Percentiles rank a stretch among this genome's conserved stretches.
Evolutionary conservation across 106 monocot species (phyloP).

Genomic region (Agapanthus africanus): DNA sequence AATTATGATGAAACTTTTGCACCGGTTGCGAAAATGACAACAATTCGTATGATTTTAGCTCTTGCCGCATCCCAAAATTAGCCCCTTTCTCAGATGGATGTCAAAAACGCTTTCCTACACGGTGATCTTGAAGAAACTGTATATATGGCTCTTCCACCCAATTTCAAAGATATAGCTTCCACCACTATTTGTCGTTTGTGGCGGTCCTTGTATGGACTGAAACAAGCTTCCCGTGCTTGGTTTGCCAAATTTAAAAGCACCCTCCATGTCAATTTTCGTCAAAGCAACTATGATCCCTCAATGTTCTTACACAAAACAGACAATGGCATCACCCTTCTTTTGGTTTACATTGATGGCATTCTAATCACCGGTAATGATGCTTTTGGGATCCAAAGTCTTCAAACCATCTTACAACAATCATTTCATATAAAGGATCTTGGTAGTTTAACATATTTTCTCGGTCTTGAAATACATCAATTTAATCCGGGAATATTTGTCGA

Average conservation of each 20-base stretch:
- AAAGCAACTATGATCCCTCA: neutral
- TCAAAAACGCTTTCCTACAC: too few relatives aligned
- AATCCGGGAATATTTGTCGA: constrained; percentile 9
- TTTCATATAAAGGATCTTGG: constrained; percentile 14
- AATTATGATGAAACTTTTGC: constrained; percentile 9
- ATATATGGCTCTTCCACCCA: neutral
- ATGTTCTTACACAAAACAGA: neutral
- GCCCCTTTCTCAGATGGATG: constrained; percentile 5
- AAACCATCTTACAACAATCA: neutral
- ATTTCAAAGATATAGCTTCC: neutral
- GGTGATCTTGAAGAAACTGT: too few relatives aligned
- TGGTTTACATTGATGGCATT: constrained; percentile 12
- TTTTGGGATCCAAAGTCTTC: neutral
- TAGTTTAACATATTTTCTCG: constrained; percentile 17
- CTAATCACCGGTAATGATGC: neutral
- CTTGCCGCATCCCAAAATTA: neutral
- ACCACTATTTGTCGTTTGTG: neutral
- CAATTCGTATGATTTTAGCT: neutral
- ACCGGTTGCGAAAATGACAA: too few relatives aligned
- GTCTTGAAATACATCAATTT: constrained; percentile 10
- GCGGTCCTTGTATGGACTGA: constrained; percentile 10
- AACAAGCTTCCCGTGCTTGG: constrained; percentile 5
- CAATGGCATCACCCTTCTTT: neutral
- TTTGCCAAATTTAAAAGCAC: neutral
- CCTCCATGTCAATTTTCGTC: neutral